Evolutionary conservation across 1,284 basidiomycete species (phyloP).

Genomic region (Garcileccinum viscosum): DNA sequence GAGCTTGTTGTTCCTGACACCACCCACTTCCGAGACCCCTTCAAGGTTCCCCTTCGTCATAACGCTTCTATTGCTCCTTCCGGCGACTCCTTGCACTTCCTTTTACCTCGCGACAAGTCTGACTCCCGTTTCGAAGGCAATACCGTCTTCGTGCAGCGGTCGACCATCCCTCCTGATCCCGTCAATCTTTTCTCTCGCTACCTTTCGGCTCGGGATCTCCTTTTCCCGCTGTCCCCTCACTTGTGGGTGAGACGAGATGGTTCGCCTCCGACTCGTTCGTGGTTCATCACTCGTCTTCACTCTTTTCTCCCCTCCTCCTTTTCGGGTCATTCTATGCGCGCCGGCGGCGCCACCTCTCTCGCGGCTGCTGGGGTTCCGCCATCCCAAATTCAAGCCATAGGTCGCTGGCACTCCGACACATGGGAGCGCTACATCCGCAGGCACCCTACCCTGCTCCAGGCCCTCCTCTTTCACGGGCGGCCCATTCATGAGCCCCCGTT

Average conservation of each 20-base stretch:
- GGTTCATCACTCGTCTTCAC: constrained; percentile 4
- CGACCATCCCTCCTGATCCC: too few relatives aligned
- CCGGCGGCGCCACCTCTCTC: constrained; percentile 10
- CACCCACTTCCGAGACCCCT: rapidly evolving
- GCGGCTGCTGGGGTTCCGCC: constrained; percentile 8
- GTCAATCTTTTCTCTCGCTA: too few relatives aligned
- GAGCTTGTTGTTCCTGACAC: constrained; percentile 1
- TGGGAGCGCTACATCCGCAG: constrained; percentile 9
- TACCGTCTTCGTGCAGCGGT: too few relatives aligned
- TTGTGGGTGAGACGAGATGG: too few relatives aligned
- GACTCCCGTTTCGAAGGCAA: constrained; percentile 3
- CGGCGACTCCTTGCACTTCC: too few relatives aligned
- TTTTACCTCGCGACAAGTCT: neutral
- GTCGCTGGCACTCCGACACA: constrained; percentile 1
- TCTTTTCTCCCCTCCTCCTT: neutral
- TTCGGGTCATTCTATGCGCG: constrained; percentile 11
- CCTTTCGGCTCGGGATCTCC: too few relatives aligned
- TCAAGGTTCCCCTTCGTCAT: neutral
- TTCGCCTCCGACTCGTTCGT: too few relatives aligned
- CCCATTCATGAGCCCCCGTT: constrained; percentile 1
- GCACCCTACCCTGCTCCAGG: constrained; percentile 8
- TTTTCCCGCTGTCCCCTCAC: too few relatives aligned
- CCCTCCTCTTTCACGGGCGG: neutral
- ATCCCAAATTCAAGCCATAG: constrained; percentile 11
- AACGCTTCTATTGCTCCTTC: too few relatives aligned